phyloP scores from a whole-genome alignment of 2,329 filamentous ascomycete species.

The Colletotrichum liaoningense region DNA sequence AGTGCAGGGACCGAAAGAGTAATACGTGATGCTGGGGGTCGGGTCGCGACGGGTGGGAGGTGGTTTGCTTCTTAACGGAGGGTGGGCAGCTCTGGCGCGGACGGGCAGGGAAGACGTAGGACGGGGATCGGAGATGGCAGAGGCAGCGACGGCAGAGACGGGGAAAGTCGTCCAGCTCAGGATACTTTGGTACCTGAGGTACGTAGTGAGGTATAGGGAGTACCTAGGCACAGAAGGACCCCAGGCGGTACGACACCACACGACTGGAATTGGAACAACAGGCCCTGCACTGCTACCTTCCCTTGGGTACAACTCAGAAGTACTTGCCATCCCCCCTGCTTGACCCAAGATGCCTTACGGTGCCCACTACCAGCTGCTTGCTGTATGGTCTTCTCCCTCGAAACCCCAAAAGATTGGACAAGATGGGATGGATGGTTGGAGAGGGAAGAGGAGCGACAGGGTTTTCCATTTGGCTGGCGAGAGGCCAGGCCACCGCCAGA shows the following conservation, averaged over 20 bases:
- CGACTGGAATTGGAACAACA: constrained; percentile 18
- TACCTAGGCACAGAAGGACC: neutral
- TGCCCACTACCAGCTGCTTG: neutral
- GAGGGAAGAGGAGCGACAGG: constrained; percentile 2
- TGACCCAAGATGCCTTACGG: neutral
- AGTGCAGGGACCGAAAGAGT: neutral
- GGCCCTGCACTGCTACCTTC: neutral
- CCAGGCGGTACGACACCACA: neutral
- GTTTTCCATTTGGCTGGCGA: constrained; percentile 10
- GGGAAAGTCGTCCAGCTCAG: neutral
- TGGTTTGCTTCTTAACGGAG: constrained; percentile 32
- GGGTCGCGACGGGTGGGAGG: constrained; percentile 13
- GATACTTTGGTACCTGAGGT: neutral
- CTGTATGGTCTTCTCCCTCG: neutral
- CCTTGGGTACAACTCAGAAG: neutral
- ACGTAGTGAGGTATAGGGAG: neutral
- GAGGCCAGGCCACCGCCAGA: neutral
- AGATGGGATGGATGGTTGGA: neutral
- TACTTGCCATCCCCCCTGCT: constrained; percentile 5
- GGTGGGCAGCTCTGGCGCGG: constrained; percentile 26
- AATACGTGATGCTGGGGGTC: constrained; percentile 20
- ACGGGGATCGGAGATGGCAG: constrained; percentile 31
- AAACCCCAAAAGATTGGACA: neutral
- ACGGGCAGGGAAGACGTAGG: constrained; percentile 18
- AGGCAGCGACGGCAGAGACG: constrained; percentile 2